phyloP scores from a whole-genome alignment of 2,329 filamentous ascomycete species.

The Pseudohalonectria lignicola region DNA sequence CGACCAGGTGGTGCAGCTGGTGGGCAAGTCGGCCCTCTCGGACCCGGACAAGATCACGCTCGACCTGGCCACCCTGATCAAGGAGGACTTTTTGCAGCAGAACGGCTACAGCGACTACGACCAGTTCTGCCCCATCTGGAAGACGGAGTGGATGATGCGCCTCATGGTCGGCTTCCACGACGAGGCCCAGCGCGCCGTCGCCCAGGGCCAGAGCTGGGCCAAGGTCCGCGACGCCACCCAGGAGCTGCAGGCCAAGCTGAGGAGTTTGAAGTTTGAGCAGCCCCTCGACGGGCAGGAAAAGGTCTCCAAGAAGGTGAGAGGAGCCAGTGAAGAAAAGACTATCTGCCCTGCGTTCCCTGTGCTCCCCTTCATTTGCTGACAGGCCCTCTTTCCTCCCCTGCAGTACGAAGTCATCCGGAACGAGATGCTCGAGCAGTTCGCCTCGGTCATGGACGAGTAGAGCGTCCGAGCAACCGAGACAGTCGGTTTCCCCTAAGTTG shows the following conservation, averaged over 20 bases:
- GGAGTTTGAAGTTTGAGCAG: slow-evolving; percentile 94
- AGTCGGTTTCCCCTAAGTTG: too few species aligned
- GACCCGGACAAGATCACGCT: slow-evolving; percentile 98
- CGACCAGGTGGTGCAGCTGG: slow-evolving; percentile 96
- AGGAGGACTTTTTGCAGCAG: slow-evolving; percentile 98
- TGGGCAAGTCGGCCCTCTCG: slow-evolving; percentile 92
- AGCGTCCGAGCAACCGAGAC: too few species aligned
- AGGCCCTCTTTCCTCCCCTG: not conserved
- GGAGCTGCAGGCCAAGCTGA: slow-evolving; percentile 74
- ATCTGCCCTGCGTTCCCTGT: not conserved
- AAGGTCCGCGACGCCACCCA: slow-evolving; percentile 86
- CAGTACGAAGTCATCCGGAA: slow-evolving; percentile 90
- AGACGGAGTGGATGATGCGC: slow-evolving; percentile 99
- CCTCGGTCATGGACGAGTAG: slow-evolving; percentile 90
- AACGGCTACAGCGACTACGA: slow-evolving; percentile 99
- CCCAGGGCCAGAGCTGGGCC: slow-evolving; percentile 81
- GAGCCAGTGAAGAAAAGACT: too few species aligned
- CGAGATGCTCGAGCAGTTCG: slow-evolving; percentile 94
- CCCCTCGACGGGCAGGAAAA: slow-evolving; percentile 74
- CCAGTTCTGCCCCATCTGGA: slow-evolving; percentile 98
- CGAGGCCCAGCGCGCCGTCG: slow-evolving; percentile 89
- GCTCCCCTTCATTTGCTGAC: slow-evolving; percentile 4
- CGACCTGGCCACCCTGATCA: slow-evolving; percentile 81
- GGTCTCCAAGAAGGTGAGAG: slow-evolving; percentile 69
- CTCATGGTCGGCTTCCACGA: slow-evolving; percentile 97